Percentiles rank a stretch among this genome's conserved stretches.
These are phyloP conservation scores for Mallotus nudiflorus DNA, from an alignment of 345 rosid species.

Conservation along the genomic window DNA sequence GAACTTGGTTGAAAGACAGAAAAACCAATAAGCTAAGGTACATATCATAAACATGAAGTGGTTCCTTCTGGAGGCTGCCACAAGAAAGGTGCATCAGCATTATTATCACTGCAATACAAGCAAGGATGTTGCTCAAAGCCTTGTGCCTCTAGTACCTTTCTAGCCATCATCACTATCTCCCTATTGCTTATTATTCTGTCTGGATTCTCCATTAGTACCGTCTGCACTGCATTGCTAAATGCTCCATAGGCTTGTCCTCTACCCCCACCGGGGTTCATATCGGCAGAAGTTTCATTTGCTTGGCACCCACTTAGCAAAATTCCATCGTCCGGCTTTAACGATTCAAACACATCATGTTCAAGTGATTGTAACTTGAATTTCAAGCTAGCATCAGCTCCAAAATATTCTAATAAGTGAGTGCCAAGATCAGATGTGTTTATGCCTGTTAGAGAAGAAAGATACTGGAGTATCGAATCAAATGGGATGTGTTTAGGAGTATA, in stretches of 20 bases:
- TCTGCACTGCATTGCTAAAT: constrained; percentile 66
- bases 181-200: constrained; percentile 47
- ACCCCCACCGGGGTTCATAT: constrained; percentile 35
- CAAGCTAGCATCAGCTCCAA: constrained; percentile 65
- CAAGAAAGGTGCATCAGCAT: constrained; percentile 56
- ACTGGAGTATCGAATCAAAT: constrained; percentile 46
- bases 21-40: no score
- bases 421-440: constrained; percentile 54
- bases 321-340: constrained; percentile 47
- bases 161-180: constrained; percentile 51
- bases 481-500: constrained; percentile 40
- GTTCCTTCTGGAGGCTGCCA: constrained; percentile 21
- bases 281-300: constrained; percentile 77
- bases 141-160: constrained; percentile 46
- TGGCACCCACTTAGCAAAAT: constrained; percentile 83
- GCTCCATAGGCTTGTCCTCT: constrained; percentile 70
- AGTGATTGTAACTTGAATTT: constrained; percentile 38
- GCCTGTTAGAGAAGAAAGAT: constrained; percentile 50
- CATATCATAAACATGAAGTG: background rate
- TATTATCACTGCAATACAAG: constrained; percentile 69
- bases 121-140: constrained; percentile 75
- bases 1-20: background rate
- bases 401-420: constrained; percentile 56
- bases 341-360: constrained; percentile 25
- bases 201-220: constrained; percentile 46